phyloP scores from a whole-genome alignment of 2,329 filamentous ascomycete genomes.

The Bimuria novae-zelandiae region DNA sequence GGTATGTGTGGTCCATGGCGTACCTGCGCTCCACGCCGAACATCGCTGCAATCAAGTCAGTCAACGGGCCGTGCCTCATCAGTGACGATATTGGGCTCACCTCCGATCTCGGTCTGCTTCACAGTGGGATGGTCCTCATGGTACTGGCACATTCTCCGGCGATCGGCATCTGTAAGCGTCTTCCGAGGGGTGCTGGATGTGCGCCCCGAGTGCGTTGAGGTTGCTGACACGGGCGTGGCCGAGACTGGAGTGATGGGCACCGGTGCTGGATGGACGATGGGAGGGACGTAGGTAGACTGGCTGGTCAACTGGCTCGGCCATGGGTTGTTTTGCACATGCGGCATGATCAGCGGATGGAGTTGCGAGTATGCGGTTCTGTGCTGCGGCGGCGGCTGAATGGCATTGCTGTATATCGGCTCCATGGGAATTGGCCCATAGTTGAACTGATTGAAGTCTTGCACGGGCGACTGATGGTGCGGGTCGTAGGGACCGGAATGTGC shows the following conservation, averaged over 20 bases:
- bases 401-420: conserved; percentile 45
- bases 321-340: conserved; percentile 42
- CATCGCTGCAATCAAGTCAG: conserved; percentile 61
- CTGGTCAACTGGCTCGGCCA: conserved; percentile 51
- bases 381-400: conserved; percentile 45
- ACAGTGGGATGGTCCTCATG: conserved; percentile 86
- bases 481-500: conserved; percentile 36
- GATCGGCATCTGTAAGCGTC: conserved; percentile 89
- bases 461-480: conserved; percentile 45
- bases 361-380: conserved; percentile 46
- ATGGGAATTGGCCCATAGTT: conserved; percentile 46
- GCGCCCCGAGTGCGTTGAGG: conserved; percentile 43
- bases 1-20: conserved; percentile 11
- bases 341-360: conserved; percentile 48
- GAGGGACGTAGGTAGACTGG: conserved; percentile 47
- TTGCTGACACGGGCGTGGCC: conserved; percentile 46
- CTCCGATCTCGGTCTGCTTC: conserved; percentile 95
- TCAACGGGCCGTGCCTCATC: conserved; percentile 6
- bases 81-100: conserved; percentile 54
- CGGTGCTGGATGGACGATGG: conserved; percentile 44
- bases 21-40: conserved; percentile 99
- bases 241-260: conserved; percentile 45
- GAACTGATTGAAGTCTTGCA: conserved; percentile 48
- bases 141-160: conserved; percentile 90
- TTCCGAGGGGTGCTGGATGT: conserved; percentile 71